Evolutionary conservation across 257 asterid genomes (phyloP), one percentile per base, ranked within the genome.

Genomic region (Craterostigma plantagineum): DNA sequence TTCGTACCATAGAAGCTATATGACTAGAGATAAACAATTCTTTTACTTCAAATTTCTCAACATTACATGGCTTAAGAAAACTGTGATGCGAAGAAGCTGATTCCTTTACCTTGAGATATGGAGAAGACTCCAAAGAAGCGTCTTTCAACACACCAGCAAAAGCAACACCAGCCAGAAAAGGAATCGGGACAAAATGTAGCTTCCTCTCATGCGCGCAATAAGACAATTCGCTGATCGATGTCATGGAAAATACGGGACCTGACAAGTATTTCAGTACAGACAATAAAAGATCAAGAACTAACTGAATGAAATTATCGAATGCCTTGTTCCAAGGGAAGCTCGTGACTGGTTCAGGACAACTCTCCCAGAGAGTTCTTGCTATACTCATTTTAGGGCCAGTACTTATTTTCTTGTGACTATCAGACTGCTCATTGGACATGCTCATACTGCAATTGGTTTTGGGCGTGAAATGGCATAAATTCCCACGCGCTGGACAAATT

Each of bases 131-230:
- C 60, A 75, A 39, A 33, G 84, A 93, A 57, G 94, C 79, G 14
- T 63, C 51, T 56, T 53, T 66, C 30, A 90, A 51, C 62, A 68
- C 71, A 38, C 91, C 87, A 58, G 87, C 73, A 35, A 75, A 70
- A 61, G 70, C 74, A 49, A 57, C 68, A 13, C 98, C 95, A n/a
- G 67, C 43, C 52, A 90, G 58, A 62, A 83, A 69, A 0, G 92
- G 95, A 37, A 90, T n/a, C 10, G 72, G 86, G 54, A 68, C 60
- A 12, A 79, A 54, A 63, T 56, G 62, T 11, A 83, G 63, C 77
- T 79, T 79, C 66, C 75, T 73, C 71, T 90, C 95, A 36, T 83
- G 95, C 16, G 95, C 95, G 62, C 94, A 79, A 55, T 83, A 90
- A 37, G 94, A 90, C 83, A 83, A 57, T 64, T 90, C 94, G 18